These are phyloP conservation scores for Agaricus sinodeliciosus DNA, from an alignment of 768 basidiomycete species.

Conservation along the genomic window DNA sequence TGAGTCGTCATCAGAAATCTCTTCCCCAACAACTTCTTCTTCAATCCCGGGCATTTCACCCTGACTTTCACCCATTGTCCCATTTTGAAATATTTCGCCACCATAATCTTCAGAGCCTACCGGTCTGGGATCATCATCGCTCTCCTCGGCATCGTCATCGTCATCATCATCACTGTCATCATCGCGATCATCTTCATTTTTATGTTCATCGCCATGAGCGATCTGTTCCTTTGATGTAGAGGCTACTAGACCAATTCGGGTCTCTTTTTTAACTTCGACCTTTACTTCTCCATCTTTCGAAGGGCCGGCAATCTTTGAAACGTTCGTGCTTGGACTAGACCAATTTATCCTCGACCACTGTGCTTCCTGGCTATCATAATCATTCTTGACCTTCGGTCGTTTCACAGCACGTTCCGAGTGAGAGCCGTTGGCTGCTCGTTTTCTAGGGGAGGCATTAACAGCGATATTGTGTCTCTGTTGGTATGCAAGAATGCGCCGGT, in stretches of 20 bases:
- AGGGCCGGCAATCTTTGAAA: too few species aligned
- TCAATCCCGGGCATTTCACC: background rate
- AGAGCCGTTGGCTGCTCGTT: background rate
- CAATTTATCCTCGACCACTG: background rate
- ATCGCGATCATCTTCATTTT: background rate
- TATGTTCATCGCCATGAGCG: too few species aligned
- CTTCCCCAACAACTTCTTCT: background rate
- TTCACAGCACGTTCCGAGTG: background rate
- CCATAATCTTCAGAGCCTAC: constrained; percentile 6
- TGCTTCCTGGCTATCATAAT: background rate
- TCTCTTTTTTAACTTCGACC: background rate
- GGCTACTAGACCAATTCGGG: too few species aligned
- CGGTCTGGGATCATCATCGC: background rate
- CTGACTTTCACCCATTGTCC: background rate
- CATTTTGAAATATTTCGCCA: constrained; percentile 4
- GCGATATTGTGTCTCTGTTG: constrained; percentile 15
- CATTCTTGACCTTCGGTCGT: constrained; percentile 3
- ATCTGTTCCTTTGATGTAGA: background rate
- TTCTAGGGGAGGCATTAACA: background rate
- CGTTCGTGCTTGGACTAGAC: background rate
- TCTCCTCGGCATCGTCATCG: background rate
- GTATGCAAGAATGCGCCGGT: constrained; percentile 33
- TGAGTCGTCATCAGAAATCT: too few species aligned
- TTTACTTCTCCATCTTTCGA: background rate
- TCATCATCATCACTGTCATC: background rate